Evolutionary conservation across 2,329 filamentous ascomycete genomes (phyloP).

Genomic region (Magnaporthiopsis incrustans): DNA sequence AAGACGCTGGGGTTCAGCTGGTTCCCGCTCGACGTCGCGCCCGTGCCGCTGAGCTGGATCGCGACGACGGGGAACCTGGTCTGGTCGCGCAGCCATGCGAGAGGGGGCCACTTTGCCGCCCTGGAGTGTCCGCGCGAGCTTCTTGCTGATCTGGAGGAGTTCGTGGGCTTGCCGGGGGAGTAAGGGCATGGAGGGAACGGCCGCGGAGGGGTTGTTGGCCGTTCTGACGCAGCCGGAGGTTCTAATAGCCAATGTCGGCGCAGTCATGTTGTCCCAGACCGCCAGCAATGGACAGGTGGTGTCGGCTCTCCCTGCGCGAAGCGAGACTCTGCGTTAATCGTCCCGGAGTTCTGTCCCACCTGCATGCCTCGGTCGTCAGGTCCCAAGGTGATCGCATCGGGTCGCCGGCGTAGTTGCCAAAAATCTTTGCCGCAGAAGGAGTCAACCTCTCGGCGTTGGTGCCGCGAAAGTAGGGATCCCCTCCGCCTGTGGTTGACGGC

Average conservation of each 20-base stretch:
- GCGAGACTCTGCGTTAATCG: background rate
- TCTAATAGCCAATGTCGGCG: too few species aligned
- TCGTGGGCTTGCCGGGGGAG: slow-evolving; percentile 36
- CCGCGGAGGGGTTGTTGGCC: slow-evolving; percentile 14
- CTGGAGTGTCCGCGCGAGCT: slow-evolving; percentile 45
- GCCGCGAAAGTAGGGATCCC: too few species aligned
- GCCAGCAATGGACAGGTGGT: background rate
- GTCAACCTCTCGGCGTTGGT: too few species aligned
- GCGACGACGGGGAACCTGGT: too few species aligned
- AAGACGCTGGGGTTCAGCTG: too few species aligned
- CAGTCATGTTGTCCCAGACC: slow-evolving; percentile 1
- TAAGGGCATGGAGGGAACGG: slow-evolving; percentile 3
- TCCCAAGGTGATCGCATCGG: background rate
- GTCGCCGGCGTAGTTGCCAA: background rate
- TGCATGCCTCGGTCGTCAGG: background rate
- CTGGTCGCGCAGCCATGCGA: too few species aligned
- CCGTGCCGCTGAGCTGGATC: too few species aligned
- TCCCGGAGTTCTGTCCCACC: background rate
- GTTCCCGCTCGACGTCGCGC: too few species aligned
- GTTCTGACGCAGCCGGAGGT: slow-evolving; percentile 7
- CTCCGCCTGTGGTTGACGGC: background rate
- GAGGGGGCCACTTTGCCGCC: slow-evolving; percentile 15
- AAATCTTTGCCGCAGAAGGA: background rate
- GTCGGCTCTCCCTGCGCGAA: background rate
- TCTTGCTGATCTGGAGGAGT: slow-evolving; percentile 42